Percentiles rank a stretch among this genome's conserved stretches.
These are phyloP conservation scores for Globisporangium spinosum DNA, from an alignment of 352 stramenopile genomes.

Conservation along the genomic window DNA sequence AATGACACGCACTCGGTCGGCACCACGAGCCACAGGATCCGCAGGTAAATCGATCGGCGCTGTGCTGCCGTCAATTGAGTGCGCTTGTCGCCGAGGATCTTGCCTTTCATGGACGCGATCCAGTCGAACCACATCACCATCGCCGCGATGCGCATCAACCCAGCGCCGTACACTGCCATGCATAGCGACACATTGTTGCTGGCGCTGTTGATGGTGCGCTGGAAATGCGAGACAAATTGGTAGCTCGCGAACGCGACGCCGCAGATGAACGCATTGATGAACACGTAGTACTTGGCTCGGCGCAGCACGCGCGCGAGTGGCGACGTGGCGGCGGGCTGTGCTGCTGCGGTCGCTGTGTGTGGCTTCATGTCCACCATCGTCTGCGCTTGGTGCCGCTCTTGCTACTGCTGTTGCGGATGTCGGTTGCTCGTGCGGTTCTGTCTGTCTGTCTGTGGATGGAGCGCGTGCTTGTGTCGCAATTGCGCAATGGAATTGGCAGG, in stretches of 20 bases:
- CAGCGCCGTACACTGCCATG: conserved; percentile 35
- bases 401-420: neutral
- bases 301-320: conserved; percentile 28
- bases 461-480: conserved; percentile 5
- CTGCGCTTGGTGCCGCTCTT: neutral
- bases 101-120: conserved; percentile 66
- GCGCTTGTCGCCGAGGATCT: conserved; percentile 65
- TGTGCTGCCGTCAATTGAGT: conserved; percentile 38
- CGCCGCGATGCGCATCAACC: conserved; percentile 49
- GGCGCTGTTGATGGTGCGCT: neutral
- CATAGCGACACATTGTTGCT: conserved; percentile 8
- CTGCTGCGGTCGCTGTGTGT: neutral
- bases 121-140: conserved; percentile 79
- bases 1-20: conserved; percentile 69
- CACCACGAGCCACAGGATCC: conserved; percentile 64
- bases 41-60: conserved; percentile 44
- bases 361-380: neutral
- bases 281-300: conserved; percentile 70
- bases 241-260: conserved; percentile 39
- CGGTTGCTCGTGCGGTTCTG: neutral
- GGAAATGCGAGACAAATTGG: conserved; percentile 16
- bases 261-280: conserved; percentile 85
- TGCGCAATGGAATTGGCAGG: neutral
- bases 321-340: neutral
- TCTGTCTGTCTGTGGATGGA: neutral